These are phyloP conservation scores for Torrubiellomyces zombiae DNA, from an alignment of 2,329 filamentous ascomycete species.

Conservation along the genomic window DNA sequence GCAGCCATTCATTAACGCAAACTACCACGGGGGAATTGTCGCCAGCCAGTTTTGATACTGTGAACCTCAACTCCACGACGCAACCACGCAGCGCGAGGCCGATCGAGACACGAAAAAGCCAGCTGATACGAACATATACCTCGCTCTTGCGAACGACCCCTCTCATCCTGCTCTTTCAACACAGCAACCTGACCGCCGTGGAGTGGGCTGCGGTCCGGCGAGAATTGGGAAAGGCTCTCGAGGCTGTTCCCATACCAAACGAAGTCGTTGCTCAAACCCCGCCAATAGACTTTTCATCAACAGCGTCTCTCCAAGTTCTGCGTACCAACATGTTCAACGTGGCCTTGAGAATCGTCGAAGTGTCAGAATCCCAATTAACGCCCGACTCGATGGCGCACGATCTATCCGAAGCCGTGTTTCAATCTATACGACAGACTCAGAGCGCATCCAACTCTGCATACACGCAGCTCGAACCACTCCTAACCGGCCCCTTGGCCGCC, in stretches of 20 bases:
- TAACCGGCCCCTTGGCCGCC: slow-evolving; percentile 67
- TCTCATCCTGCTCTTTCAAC: slow-evolving; percentile 66
- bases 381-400: slow-evolving; percentile 25
- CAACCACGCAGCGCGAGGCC: slow-evolving; percentile 82
- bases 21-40: too few relatives aligned
- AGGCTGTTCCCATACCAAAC: slow-evolving; percentile 20
- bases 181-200: slow-evolving; percentile 51
- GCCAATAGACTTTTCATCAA: slow-evolving; percentile 32
- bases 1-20: too few relatives aligned
- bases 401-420: slow-evolving; percentile 35
- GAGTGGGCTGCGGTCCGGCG: slow-evolving; percentile 35
- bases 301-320: slow-evolving; percentile 65
- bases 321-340: slow-evolving; percentile 80
- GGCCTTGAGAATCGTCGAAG: slow-evolving; percentile 74
- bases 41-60: slow-evolving; percentile 27
- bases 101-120: slow-evolving; percentile 75
- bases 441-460: slow-evolving; percentile 25
- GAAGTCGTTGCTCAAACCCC: slow-evolving; percentile 9
- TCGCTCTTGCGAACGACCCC: slow-evolving; percentile 75
- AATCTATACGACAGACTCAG: slow-evolving; percentile 23
- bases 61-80: slow-evolving; percentile 48
- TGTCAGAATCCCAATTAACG: slow-evolving; percentile 41
- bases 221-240: slow-evolving; percentile 26
- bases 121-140: slow-evolving; percentile 72
- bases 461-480: slow-evolving; percentile 51